phyloP scores from a whole-genome alignment of 768 basidiomycete species.

The Boletus barrowsii region DNA sequence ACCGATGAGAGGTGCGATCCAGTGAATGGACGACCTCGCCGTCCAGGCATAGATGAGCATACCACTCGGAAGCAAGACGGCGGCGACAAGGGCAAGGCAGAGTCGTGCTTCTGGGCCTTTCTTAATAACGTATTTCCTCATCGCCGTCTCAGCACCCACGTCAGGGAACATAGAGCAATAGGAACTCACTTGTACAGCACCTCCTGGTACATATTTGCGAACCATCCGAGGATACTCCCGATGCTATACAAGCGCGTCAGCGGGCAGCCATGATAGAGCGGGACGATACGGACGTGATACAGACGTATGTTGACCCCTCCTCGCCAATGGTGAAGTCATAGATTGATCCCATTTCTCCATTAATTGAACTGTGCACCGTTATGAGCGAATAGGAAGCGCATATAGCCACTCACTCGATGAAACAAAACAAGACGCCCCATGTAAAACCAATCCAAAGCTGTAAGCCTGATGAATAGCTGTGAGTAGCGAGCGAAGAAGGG shows the following conservation, averaged over 20 bases:
- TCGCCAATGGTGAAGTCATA: constrained; percentile 60
- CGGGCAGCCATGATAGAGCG: too few relatives aligned
- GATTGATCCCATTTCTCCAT: constrained; percentile 51
- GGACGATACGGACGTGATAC: constrained; percentile 46
- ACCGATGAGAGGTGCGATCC: constrained; percentile 46
- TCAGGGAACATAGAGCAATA: background rate
- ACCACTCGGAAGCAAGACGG: constrained; percentile 50
- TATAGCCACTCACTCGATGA: constrained; percentile 50
- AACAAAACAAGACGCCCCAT: constrained; percentile 73
- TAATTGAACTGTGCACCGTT: constrained; percentile 44
- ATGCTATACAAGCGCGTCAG: constrained; percentile 37
- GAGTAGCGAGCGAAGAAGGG: constrained; percentile 1
- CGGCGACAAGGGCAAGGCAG: constrained; percentile 53
- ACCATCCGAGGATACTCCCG: constrained; percentile 50
- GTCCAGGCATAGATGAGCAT: constrained; percentile 78
- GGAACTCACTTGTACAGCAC: constrained; percentile 43
- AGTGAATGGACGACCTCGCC: constrained; percentile 49
- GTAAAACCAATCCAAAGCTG: constrained; percentile 72
- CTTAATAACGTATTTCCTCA: constrained; percentile 27
- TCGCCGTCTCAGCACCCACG: constrained; percentile 6
- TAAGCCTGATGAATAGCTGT: background rate
- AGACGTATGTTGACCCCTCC: constrained; percentile 56
- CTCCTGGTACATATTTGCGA: constrained; percentile 47
- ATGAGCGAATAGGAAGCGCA: background rate
- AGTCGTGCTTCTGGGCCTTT: constrained; percentile 58